Evolutionary conservation across 2,329 filamentous ascomycete genomes (phyloP).

Genomic region (Emmonsiellopsis sp.): DNA sequence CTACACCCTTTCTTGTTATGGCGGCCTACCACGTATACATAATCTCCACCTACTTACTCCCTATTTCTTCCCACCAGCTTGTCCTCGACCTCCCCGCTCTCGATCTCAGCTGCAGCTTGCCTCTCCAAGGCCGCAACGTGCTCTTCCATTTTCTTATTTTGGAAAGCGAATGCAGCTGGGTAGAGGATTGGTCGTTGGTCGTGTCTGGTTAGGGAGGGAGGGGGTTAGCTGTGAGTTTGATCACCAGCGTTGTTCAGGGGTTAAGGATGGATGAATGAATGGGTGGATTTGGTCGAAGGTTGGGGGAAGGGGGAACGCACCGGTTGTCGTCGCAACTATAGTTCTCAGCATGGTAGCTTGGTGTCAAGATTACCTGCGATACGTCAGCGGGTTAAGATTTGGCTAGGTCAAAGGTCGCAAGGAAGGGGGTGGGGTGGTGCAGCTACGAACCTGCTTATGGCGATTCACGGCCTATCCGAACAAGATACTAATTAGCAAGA

Average conservation of each 20-base stretch:
- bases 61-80: no score
- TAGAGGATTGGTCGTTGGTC: conserved; percentile 3
- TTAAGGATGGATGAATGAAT: not conserved
- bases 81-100: not conserved
- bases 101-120: not conserved
- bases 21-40: no score
- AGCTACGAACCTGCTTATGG: conserved; percentile 44
- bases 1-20: no score
- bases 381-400: not conserved
- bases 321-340: conserved; percentile 6
- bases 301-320: not conserved
- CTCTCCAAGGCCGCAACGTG: not conserved
- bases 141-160: conserved; percentile 4
- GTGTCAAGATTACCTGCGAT: conserved; percentile 36
- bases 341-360: conserved; percentile 37
- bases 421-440: not conserved
- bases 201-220: not conserved
- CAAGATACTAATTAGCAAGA: not conserved
- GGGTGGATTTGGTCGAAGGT: not conserved
- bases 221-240: not conserved
- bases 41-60: no score
- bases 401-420: not conserved
- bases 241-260: not conserved
- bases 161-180: conserved; percentile 1
- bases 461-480: conserved; percentile 41